Percentiles rank a stretch among this genome's conserved stretches.
Evolutionary conservation across 2,329 filamentous ascomycete genomes (phyloP).

Genomic region (Macrophomina pseudophaseolina): DNA sequence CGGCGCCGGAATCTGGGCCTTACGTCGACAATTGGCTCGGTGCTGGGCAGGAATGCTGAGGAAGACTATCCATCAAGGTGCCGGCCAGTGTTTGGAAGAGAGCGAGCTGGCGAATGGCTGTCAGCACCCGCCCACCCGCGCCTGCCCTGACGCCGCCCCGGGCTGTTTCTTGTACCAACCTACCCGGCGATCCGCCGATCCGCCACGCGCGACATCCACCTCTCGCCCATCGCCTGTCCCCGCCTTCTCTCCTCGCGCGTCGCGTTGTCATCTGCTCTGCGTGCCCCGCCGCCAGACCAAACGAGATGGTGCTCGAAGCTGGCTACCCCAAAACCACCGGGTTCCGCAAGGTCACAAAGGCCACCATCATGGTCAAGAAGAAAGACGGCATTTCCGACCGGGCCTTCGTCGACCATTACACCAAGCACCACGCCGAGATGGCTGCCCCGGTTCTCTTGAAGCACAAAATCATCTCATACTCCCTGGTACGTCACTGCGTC

Average conservation of each 20-base stretch:
- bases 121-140: background rate
- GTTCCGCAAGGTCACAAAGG: conserved; percentile 55
- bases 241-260: background rate
- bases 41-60: conserved; percentile 19
- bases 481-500: conserved; percentile 44
- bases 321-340: conserved; percentile 51
- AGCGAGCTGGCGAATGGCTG: background rate
- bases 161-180: background rate
- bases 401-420: conserved; percentile 54
- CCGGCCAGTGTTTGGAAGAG: conserved; percentile 8
- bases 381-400: conserved; percentile 52
- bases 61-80: conserved; percentile 17
- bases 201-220: background rate
- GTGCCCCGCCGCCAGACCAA: background rate
- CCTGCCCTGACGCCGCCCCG: background rate
- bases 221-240: background rate
- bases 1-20: conserved; percentile 12
- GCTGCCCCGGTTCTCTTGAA: conserved; percentile 51
- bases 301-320: conserved; percentile 49
- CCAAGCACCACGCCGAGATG: conserved; percentile 50
- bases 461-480: conserved; percentile 52
- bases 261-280: background rate
- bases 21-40: conserved; percentile 11
- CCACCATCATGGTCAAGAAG: conserved; percentile 53
- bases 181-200: conserved; percentile 17